Conservation (phyloP, 2,329 filamentous ascomycete genomes). For the Aspergillus neoniger region DNA sequence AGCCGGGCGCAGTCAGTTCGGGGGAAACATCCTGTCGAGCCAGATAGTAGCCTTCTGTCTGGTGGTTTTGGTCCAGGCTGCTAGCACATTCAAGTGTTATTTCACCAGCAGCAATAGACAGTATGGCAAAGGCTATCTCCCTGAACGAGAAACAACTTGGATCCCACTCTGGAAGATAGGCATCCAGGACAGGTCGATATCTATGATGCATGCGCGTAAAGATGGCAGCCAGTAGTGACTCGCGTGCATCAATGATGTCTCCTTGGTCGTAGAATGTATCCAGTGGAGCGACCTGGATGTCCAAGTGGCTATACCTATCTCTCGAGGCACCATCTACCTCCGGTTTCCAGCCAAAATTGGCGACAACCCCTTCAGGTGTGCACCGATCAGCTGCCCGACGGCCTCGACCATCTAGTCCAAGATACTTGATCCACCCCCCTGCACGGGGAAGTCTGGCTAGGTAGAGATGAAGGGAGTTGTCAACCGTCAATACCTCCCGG, state of each 20-base stretch:
- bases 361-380: constrained; percentile 17
- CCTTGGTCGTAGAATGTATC: not conserved
- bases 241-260: constrained; percentile 1
- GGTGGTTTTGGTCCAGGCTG: constrained; percentile 13
- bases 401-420: constrained; percentile 4
- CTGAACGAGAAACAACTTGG: constrained; percentile 17
- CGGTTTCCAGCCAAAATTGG: constrained; percentile 7
- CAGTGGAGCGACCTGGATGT: not conserved
- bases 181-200: constrained; percentile 15
- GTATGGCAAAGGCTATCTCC: constrained; percentile 21
- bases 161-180: constrained; percentile 14
- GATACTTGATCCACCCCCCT: constrained; percentile 14
- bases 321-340: not conserved
- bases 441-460: constrained; percentile 13
- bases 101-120: constrained; percentile 23
- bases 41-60: constrained; percentile 18
- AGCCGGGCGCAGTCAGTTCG: not conserved
- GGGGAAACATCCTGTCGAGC: not conserved
- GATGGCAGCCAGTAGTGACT: constrained; percentile 6
- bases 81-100: constrained; percentile 9
- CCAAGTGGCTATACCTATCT: not conserved
- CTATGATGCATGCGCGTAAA: not conserved
- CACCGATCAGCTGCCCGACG: constrained; percentile 2
- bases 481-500: constrained; percentile 18
- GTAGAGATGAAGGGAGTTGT: constrained; percentile 13